Base-by-base conservation (phyloP, 1,284 basidiomycete species). In the Pterula multifida region DNA sequence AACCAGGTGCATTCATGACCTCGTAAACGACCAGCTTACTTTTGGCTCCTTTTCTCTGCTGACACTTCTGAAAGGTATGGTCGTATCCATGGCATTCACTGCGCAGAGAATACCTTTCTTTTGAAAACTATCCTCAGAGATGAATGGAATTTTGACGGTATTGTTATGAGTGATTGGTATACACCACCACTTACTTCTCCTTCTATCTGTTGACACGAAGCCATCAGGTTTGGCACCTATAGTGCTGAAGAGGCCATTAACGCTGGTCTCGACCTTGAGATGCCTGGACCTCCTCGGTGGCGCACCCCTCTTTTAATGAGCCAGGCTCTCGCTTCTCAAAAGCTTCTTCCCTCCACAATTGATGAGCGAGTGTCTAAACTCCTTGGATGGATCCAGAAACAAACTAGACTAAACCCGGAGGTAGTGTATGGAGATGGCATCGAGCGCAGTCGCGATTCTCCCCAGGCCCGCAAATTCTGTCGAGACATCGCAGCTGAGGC, bases 281-380 rank as follows among this genome's bases (percentile, higher is more conserved):
- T 85, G 80, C 80, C 80, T 2, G 80, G 79, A 2, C 74, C 75
- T 3, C 71, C 78, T 19, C 72, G 77, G 36, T 84, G 79, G 81
- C 71, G 83, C 49, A 78, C 73, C 1, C 63, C 67, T 2, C 54
- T 70, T 3, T 72, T 83, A 46, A 69, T 83, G 15, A 68, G 71
- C 23, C 78, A 81, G 47, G 71, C 66, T 45, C 65, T 85, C 3
- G 71, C 73, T 0, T 69, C 75, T 4, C 75, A 77, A 56, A 85
- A 85, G 61, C 60, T 85, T 25, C 61, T 69, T 6, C 55, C 66
- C 12, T 54, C 64, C 1, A 77, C 76, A 28, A 63, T 87, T 44
- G 72, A 85, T 55, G 72, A 75, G 51, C 71, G 81, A 4, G 79
- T 75, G 2, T 63, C 63, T 13, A 74, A 69, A 15, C 62, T 84